Evolutionary conservation across 2,329 filamentous ascomycete species (phyloP), one percentile per base, ranked within the genome.

Genomic region (Aspergillus sp.): DNA sequence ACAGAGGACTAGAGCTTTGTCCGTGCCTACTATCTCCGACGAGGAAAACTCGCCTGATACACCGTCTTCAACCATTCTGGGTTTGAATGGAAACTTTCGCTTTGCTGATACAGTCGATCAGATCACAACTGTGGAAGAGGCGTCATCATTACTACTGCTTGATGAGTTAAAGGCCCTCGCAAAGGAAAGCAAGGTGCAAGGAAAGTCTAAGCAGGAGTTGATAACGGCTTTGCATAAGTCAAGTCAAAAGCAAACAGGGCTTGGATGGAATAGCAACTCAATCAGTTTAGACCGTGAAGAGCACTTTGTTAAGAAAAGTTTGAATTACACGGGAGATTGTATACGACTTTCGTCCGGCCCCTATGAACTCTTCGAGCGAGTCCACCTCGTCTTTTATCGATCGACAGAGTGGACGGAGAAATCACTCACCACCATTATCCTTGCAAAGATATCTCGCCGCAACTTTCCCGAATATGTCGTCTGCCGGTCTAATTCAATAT

Each of bases 331-430:
- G 0, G 95, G 95, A 0, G 86, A 91, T 13, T 96, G 93, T 63
- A 88, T 98, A 60, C 83, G 93, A 39, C 83, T 99, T 12, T 91
- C 91, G 0, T 76, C 88, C 0, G 76, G 84, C 0, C 83, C 88
- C 0, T 83, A 92, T 61, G 91, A 87, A 67, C 82, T 99, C 0
- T 99, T 99, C 67, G 92, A 97, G 73, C 86, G 95, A 24, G 92
- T 98, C 0, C 95, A 98, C 75, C 79, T 99, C 2, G 92, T 99
- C 27, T 99, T 97, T 73, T 98, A 98, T 73, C 84, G 93, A 58
- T 97, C 93, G 9, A 96, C 91, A 0, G 90, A 96, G 71, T 99
- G 95, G 95, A 96, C 93, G 0, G 93, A 98, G 67, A 98, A 96
- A 73, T 97, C 93, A 1, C 79, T 99, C 13, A 98, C 91, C 1